Percentiles rank a stretch among this genome's conserved stretches.
These are phyloP conservation scores for Raddia guianensis DNA, from an alignment of 176 grass and related monocot genomes.

Conservation along the genomic window DNA sequence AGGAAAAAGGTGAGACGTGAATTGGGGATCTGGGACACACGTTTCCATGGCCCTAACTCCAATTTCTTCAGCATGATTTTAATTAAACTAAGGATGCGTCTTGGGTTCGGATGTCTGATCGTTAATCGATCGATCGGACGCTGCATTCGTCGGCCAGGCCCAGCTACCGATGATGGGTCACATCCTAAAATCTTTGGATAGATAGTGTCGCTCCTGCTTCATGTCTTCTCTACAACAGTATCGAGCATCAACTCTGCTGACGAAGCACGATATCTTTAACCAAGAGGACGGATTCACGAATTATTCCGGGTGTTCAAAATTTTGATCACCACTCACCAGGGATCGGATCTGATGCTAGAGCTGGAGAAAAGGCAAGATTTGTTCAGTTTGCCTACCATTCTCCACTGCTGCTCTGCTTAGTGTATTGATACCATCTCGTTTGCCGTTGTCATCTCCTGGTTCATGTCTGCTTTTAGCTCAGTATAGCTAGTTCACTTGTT, in stretches of 20 bases:
- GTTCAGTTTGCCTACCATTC: background rate
- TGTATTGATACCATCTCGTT: background rate
- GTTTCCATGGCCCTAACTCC: too few species aligned
- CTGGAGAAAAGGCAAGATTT: background rate
- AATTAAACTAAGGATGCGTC: too few species aligned
- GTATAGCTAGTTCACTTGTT: background rate
- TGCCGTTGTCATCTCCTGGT: background rate
- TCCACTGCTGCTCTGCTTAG: conserved; percentile 8
- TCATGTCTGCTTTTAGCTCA: background rate
- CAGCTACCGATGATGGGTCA: too few species aligned
- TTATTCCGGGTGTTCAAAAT: background rate
- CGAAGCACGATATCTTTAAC: background rate
- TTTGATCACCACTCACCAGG: background rate
- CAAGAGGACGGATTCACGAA: background rate
- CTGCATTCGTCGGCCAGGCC: too few species aligned
- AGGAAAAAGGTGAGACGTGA: too few species aligned
- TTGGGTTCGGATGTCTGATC: too few species aligned
- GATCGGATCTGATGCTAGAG: conserved; percentile 43
- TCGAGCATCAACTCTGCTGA: background rate
- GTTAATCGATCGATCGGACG: too few species aligned
- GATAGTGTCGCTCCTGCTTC: background rate
- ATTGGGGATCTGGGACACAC: too few species aligned
- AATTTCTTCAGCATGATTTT: too few species aligned
- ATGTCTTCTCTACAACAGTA: background rate
- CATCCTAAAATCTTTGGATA: background rate